Percentiles rank a stretch among this genome's conserved stretches.
phyloP scores from a whole-genome alignment of 129 eudicot genomes.

The Daucus carota region DNA sequence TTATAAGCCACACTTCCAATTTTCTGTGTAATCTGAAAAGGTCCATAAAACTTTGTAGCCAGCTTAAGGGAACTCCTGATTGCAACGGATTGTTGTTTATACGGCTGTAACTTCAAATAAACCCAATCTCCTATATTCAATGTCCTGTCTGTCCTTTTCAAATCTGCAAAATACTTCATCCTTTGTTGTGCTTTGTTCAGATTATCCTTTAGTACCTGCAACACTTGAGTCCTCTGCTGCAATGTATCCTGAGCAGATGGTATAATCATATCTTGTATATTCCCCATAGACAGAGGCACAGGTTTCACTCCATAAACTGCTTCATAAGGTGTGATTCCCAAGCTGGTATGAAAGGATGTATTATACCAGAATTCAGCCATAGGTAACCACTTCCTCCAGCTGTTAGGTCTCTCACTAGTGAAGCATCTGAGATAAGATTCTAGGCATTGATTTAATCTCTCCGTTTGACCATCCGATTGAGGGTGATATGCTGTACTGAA shows the following conservation, averaged over 20 bases:
- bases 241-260: neutral
- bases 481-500: no score
- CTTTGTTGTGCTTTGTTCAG: neutral
- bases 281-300: neutral
- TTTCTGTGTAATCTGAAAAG: neutral
- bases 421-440: no score
- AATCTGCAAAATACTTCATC: conserved; percentile 8
- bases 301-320: conserved; percentile 6
- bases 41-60: conserved; percentile 2
- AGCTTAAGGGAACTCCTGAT: neutral
- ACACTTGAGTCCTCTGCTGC: neutral
- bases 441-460: no score
- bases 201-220: neutral
- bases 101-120: neutral
- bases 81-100: neutral
- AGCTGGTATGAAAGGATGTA: conserved; percentile 1
- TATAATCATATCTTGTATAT: no score
- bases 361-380: conserved; percentile 16
- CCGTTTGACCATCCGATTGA: no score
- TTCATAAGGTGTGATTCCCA: neutral
- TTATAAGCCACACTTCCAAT: conserved; percentile 9
- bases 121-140: conserved; percentile 15
- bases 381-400: neutral
- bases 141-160: neutral
- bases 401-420: no score